These are phyloP conservation scores for Canavalia gladiata DNA, from an alignment of 306 rosid species.

Conservation along the genomic window DNA sequence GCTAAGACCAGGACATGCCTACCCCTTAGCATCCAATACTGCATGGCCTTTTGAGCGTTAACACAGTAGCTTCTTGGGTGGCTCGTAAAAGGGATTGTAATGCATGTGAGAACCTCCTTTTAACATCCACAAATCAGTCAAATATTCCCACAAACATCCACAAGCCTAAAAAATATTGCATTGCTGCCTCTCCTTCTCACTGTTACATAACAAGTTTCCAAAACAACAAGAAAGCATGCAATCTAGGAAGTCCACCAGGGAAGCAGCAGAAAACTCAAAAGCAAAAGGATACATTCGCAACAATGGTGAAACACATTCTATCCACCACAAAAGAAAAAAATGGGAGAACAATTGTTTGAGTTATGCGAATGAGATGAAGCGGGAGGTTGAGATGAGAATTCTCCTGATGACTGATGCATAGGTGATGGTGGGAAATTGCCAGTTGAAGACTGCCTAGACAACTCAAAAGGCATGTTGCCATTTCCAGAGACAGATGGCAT, in stretches of 20 bases:
- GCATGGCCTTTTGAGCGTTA: too few species aligned
- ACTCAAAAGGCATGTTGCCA: slow-evolving; percentile 70
- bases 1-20: too few species aligned
- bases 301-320: slow-evolving; percentile 93
- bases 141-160: slow-evolving; percentile 93
- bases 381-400: slow-evolving; percentile 68
- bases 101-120: slow-evolving; percentile 81
- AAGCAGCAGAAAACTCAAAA: slow-evolving; percentile 93
- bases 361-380: slow-evolving; percentile 74
- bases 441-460: slow-evolving; percentile 81
- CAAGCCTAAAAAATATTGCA: slow-evolving; percentile 76
- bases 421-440: slow-evolving; percentile 72
- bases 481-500: slow-evolving; percentile 70
- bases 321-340: slow-evolving; percentile 87
- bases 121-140: slow-evolving; percentile 75
- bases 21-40: too few species aligned
- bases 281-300: slow-evolving; percentile 96
- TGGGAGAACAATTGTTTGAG: slow-evolving; percentile 84
- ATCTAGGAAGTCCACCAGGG: slow-evolving; percentile 93
- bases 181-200: slow-evolving; percentile 92
- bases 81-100: slow-evolving; percentile 84
- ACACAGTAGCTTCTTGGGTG: slow-evolving; percentile 43
- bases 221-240: slow-evolving; percentile 88
- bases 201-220: slow-evolving; percentile 96
- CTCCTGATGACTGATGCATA: slow-evolving; percentile 75